Evolutionary conservation across 2,329 filamentous ascomycete genomes (phyloP).

Genomic region (Pseudogymnoascus sp.): DNA sequence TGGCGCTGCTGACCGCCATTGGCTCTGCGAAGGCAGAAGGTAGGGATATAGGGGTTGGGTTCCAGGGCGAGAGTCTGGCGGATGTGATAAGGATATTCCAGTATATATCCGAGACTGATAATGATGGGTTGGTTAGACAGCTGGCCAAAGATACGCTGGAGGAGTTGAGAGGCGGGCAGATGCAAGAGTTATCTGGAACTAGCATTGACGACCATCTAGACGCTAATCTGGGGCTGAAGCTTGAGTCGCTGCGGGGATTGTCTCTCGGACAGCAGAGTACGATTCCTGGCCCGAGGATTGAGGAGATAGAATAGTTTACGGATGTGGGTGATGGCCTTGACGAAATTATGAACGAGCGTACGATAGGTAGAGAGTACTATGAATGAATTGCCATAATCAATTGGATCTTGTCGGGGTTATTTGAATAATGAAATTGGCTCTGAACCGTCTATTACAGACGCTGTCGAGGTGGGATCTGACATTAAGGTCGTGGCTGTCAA

Average conservation of each 20-base stretch:
- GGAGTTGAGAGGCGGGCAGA: constrained; percentile 54
- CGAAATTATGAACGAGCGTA: neutral
- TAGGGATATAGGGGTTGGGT: constrained; percentile 43
- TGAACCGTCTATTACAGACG: neutral
- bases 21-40: constrained; percentile 43
- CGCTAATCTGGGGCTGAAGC: constrained; percentile 22
- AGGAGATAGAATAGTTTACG: constrained; percentile 49
- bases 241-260: constrained; percentile 38
- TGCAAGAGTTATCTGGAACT: constrained; percentile 42
- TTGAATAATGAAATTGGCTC: neutral
- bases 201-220: constrained; percentile 16
- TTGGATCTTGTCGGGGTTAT: neutral
- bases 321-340: neutral
- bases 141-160: constrained; percentile 62
- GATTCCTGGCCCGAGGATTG: constrained; percentile 36
- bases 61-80: constrained; percentile 47
- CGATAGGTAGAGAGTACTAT: neutral
- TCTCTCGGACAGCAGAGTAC: constrained; percentile 30
- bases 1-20: constrained; percentile 54
- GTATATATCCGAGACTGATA: constrained; percentile 59
- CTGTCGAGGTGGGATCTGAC: neutral
- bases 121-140: constrained; percentile 58
- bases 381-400: neutral
- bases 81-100: constrained; percentile 55
- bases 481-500: neutral